Evolutionary conservation across 1,284 basidiomycete genomes (phyloP).

Genomic region (Malassezia nana): DNA sequence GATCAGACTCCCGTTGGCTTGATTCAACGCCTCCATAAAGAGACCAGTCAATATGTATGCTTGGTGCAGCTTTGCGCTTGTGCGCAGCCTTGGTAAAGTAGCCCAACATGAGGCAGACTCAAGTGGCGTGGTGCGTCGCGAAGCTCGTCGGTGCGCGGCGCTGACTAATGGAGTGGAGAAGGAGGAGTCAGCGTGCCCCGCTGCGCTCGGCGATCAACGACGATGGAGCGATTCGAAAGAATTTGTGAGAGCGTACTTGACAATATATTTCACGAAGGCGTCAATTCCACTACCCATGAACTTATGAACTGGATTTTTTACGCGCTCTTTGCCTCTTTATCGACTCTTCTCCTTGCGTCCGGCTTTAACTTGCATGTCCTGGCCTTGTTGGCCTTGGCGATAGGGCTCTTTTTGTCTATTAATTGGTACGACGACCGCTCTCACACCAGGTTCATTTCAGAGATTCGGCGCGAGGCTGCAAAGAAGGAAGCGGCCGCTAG

Average conservation of each 20-base stretch:
- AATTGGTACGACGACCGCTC: slow-evolving; percentile 40
- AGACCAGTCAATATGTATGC: slow-evolving; percentile 44
- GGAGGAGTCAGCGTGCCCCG: background rate
- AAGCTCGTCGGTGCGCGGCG: background rate
- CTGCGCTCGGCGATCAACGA: background rate
- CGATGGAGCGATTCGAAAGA: background rate
- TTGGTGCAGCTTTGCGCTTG: slow-evolving; percentile 19
- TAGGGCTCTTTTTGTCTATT: slow-evolving; percentile 46
- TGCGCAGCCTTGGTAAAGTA: background rate
- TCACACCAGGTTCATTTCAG: slow-evolving; percentile 12
- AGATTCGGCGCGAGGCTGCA: background rate
- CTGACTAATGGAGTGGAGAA: background rate
- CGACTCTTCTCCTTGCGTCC: slow-evolving; percentile 39
- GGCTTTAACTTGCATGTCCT: slow-evolving; percentile 47
- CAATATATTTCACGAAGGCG: slow-evolving; percentile 37
- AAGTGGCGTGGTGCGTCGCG: background rate
- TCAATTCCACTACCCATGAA: slow-evolving; percentile 32
- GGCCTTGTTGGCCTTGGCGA: slow-evolving; percentile 37
- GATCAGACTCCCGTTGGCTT: background rate
- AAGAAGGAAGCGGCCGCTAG: background rate
- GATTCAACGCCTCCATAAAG: slow-evolving; percentile 43
- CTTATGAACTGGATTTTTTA: slow-evolving; percentile 49
- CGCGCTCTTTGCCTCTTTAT: slow-evolving; percentile 46
- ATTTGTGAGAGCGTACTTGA: slow-evolving; percentile 27
- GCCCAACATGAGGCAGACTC: background rate